Evolutionary conservation across 2,329 filamentous ascomycete species (phyloP), one percentile per base, ranked within the genome.

Genomic region (Alternaria novae-zelandiae): DNA sequence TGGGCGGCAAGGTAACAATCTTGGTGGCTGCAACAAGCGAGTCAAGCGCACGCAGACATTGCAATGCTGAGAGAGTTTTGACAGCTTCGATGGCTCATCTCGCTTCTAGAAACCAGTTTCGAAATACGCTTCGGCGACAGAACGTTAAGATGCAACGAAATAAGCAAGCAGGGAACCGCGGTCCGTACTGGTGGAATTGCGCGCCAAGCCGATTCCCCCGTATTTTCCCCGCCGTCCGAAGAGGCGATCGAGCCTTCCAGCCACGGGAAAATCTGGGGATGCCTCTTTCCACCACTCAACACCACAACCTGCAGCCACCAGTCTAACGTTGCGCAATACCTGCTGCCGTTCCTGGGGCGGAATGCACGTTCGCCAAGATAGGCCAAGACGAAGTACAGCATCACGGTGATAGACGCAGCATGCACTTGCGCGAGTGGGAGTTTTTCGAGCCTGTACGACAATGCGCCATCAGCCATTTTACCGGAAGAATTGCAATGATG

Each of bases 221-320:
- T 58, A 45, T 49, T 63, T 64, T 51, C 65, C 66, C 65, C 54
- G 49, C 45, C 28, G 20, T 61, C 61, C 59, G 65, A 64, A 54
- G 62, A 59, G 59, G 53, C 62, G 67, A 65, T 68, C 61, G 54
- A 56, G 51, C 57, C 61, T 32, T 54, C 60, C 61, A 47, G 59
- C 57, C 59, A 56, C 57, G 63, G 59, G 55, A 59, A 54, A 67
- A 68, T 66, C 63, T 68, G 65, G 65, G 65, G 64, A 57, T 45
- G 20, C 54, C 59, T 67, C 70, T 41, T 69, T 71, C 70, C 70
- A 72, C 70, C 70, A 72, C 67, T 71, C 50, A 71, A 43, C 55
- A 51, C 26, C 15, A 63, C 17, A 13, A 26, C 13, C 21, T 17
- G 45, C 60, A 66, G 68, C 68, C 67, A 68, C 60, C 54, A 21